Evolutionary conservation across 2,329 filamentous ascomycete genomes (phyloP), one percentile per base, ranked within the genome.

Genomic region (Beauveria sp.): DNA sequence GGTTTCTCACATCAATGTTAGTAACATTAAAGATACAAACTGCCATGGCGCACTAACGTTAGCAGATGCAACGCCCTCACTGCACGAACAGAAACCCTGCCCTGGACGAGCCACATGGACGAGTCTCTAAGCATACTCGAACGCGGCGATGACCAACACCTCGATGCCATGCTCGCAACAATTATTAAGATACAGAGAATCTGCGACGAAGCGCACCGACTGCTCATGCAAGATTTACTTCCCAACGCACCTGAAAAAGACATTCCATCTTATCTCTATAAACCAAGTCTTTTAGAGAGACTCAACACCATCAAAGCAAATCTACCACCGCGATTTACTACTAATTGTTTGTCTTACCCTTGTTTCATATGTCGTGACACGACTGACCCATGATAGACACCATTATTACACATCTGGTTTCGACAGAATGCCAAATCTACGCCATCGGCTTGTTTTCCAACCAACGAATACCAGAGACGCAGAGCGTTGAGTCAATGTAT

Each of bases 41-140:
- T 43, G 18, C 4, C 4, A n/a, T 7, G 8, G 12, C 16, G 10
- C 60, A 52, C 68, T 69, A 4, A 66, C 40, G 2, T 38, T 22
- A 22, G 5, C 34, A 77, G 73, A 62, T 69, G 70, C 61, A 69
- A 73, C 53, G 72, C 68, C 3, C 78, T 73, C 58, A 71, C 82
- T 16, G 77, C 77, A 26, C 77, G 78, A 51, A 74, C 78, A 55
- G 82, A 86, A 58, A 67, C 77, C 2, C 72, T 87, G 54, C 75
- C 73, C 2, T 88, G 85, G 85, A 85, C 79, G 0, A 65, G 78
- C 1, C 78, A 85, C 57, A 79, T 87, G 74, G 83, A 86, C 34
- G 82, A 86, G 42, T 82, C 78, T 42, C 71, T 87, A 1, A 70
- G 75, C 5, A 65, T 75, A 1, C 71, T 88, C 0, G 71, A 74